Evolutionary conservation across 1,284 basidiomycete species (phyloP).

Genomic region (Volvariella surrecta): DNA sequence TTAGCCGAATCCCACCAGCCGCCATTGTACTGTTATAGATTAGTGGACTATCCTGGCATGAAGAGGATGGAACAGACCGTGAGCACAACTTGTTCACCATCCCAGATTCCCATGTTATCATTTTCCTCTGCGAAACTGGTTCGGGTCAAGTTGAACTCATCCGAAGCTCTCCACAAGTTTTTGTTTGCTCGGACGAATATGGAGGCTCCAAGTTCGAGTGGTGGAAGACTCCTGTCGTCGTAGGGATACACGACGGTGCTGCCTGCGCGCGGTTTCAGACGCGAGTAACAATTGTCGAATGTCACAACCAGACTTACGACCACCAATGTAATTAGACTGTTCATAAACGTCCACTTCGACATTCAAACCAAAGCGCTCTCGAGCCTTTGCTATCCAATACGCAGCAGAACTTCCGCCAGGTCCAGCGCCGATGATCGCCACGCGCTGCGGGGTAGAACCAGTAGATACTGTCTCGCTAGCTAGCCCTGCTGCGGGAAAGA

Average conservation of each 20-base stretch:
- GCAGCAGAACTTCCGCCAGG: slow-evolving; percentile 82
- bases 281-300: slow-evolving; percentile 1
- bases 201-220: slow-evolving; percentile 81
- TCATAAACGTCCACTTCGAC: slow-evolving; percentile 84
- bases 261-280: slow-evolving; percentile 32
- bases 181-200: slow-evolving; percentile 82
- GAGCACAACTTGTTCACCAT: slow-evolving; percentile 69
- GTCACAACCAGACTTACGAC: slow-evolving; percentile 47
- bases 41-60: not conserved
- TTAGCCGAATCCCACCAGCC: slow-evolving; percentile 71
- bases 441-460: slow-evolving; percentile 22
- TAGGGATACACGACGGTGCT: slow-evolving; percentile 76
- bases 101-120: slow-evolving; percentile 67
- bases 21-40: slow-evolving; percentile 38
- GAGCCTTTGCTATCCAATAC: slow-evolving; percentile 78
- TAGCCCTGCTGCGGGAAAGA: slow-evolving; percentile 24
- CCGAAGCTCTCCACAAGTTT: slow-evolving; percentile 74
- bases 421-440: slow-evolving; percentile 87
- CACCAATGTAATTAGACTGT: slow-evolving; percentile 67
- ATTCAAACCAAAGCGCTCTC: slow-evolving; percentile 54
- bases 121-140: slow-evolving; percentile 44
- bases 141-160: slow-evolving; percentile 71
- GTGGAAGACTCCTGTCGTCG: slow-evolving; percentile 47
- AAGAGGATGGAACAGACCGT: slow-evolving; percentile 33
- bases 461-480: slow-evolving; percentile 12